These are phyloP conservation scores for Rhodotorula sp. DNA, from an alignment of 1,284 basidiomycete species.

Conservation along the genomic window DNA sequence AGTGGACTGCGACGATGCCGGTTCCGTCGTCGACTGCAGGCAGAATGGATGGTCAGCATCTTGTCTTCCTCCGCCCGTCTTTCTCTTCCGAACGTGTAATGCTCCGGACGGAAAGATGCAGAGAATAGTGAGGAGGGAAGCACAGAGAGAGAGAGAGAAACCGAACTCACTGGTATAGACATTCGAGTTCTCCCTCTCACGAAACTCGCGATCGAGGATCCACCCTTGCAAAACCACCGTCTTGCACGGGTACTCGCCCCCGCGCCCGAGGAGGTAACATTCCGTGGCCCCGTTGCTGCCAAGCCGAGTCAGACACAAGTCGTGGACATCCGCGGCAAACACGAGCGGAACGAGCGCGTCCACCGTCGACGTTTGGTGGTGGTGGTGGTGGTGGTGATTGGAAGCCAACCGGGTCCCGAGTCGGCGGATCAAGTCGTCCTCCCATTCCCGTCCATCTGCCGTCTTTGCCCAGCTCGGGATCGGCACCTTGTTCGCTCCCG, in stretches of 20 bases:
- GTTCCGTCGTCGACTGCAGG: conserved; percentile 37
- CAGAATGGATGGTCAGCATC: neutral
- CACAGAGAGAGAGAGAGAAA: no score
- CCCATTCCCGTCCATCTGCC: neutral
- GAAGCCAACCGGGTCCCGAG: neutral
- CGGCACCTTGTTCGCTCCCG: neutral
- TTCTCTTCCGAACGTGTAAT: no score
- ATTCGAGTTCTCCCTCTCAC: conserved; percentile 8
- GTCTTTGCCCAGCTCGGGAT: conserved; percentile 15
- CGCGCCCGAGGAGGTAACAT: conserved; percentile 14
- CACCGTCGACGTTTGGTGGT: neutral
- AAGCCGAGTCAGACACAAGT: neutral
- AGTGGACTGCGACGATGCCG: conserved; percentile 15
- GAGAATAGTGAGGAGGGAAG: neutral
- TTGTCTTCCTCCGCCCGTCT: no score
- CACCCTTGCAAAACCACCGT: conserved; percentile 20
- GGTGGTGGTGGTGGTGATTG: neutral
- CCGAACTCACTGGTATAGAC: conserved; percentile 13
- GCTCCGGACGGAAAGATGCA: no score
- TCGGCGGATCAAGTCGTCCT: conserved; percentile 2
- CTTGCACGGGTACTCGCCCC: conserved; percentile 26
- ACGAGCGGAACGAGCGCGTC: conserved; percentile 18
- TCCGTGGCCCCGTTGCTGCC: conserved; percentile 4
- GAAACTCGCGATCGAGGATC: conserved; percentile 10
- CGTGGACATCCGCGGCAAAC: conserved; percentile 14